These are phyloP conservation scores for Paecilomyces dactylethromorphus DNA, from an alignment of 2,329 filamentous ascomycete species.

Conservation along the genomic window DNA sequence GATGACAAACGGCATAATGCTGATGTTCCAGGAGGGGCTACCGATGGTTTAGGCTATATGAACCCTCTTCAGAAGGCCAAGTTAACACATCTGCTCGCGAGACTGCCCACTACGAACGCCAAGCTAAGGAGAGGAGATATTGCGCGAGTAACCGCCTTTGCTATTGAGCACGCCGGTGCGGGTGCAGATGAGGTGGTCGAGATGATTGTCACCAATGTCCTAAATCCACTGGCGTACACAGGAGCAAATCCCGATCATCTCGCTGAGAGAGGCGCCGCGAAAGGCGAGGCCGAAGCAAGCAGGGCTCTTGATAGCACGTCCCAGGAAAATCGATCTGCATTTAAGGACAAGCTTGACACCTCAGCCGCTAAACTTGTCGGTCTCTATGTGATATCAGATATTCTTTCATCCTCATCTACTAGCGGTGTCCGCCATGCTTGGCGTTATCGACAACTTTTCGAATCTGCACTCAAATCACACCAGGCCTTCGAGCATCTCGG, in stretches of 20 bases:
- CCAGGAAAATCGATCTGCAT: conserved; percentile 23
- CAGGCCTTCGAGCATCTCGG: conserved; percentile 72
- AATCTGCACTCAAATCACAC: conserved; percentile 60
- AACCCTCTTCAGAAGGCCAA: conserved; percentile 80
- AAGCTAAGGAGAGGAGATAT: conserved; percentile 78
- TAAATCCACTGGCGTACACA: conserved; percentile 67
- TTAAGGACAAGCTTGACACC: conserved; percentile 51
- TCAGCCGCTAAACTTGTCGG: conserved; percentile 71
- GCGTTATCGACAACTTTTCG: conserved; percentile 78
- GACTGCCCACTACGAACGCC: conserved; percentile 68
- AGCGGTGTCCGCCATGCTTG: conserved; percentile 77
- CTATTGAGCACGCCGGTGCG: conserved; percentile 75
- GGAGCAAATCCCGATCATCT: conserved; percentile 57
- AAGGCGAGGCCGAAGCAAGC: conserved; percentile 23
- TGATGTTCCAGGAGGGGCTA: conserved; percentile 30
- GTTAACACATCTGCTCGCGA: conserved; percentile 73
- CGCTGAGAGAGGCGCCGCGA: conserved; percentile 20
- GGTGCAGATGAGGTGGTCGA: conserved; percentile 90
- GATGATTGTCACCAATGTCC: conserved; percentile 75
- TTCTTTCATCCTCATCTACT: conserved; percentile 69
- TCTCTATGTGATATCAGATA: conserved; percentile 73
- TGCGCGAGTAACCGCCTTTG: conserved; percentile 78
- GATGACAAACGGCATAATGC: conserved; percentile 39
- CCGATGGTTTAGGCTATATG: conserved; percentile 58
- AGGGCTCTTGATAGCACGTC: conserved; percentile 27